Base-by-base conservation (phyloP, 805 yeast genomes). In the Saccharomyces eubayanus region DNA sequence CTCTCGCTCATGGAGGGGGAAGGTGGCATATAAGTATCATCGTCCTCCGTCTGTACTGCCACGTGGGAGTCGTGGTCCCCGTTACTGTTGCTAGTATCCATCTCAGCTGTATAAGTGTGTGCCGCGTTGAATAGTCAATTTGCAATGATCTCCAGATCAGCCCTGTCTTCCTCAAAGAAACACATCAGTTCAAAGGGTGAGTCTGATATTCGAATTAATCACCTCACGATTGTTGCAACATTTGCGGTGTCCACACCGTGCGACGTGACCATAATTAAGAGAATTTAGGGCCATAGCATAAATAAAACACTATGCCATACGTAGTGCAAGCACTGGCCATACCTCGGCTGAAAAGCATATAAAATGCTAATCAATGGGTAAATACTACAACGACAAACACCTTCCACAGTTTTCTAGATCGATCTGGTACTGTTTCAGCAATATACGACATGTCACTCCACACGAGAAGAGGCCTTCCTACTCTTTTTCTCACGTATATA, bases 1-100 rank as follows among this genome's bases (percentile, higher is more conserved):
- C 48, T 51, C 47, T 53, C 43, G 11, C 43, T 36, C 43, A 36
- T 36, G 43, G 43, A 36, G 24, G 43, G 43, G 24, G 43, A 36
- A 36, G 43, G 43, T 36, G 43, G 43, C 43, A 36, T 36, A 16
- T 36, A 36, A 6, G 21, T 8, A 36, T 36, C 20, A 9, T 36
- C 43, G 43, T 36, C 16, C 43, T 36, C 43, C 43, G 24, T 36
- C 24, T 36, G 43, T 16, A 11, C 21, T 16, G 43, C 43, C 24
- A 16, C 21, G 43, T 36, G 43, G 43, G 43, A 6, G 43, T 9
- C 24, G 21, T 36, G 24, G 9, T 36, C 43, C 3, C 20, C 24
- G 24, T 16, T 36, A 6, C 16, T 6, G 43, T 36, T 36, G 43
- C 43, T 36, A 8, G 24, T 36, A 12, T 36, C 43, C 43, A 36